Conservation (phyloP, 2,329 filamentous ascomycete genomes). For the Aciculosporium take region DNA sequence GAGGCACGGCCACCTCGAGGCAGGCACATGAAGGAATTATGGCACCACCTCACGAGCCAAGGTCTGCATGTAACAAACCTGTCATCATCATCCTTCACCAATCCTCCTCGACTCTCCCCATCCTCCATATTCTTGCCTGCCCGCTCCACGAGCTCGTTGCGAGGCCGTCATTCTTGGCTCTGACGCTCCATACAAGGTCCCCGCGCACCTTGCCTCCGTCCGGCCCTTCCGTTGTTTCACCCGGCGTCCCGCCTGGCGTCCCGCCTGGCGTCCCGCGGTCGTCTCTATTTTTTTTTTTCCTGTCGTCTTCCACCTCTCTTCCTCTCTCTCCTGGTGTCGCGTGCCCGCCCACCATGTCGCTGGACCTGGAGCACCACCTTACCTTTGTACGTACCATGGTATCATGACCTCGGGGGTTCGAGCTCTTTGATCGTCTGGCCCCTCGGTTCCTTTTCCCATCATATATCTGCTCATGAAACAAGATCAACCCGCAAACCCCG, state of each 20-base stretch:
- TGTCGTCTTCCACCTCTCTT: background rate
- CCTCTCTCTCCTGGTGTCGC: constrained; percentile 3
- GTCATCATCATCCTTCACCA: constrained; percentile 1
- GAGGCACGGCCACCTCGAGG: background rate
- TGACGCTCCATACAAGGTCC: background rate
- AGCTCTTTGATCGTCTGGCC: background rate
- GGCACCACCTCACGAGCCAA: background rate
- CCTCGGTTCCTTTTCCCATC: background rate
- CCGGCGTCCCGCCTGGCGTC: background rate
- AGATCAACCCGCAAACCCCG: background rate
- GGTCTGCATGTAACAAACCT: constrained; percentile 3
- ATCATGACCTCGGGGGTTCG: background rate
- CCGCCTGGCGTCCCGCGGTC: constrained; percentile 3
- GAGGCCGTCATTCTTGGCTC: background rate
- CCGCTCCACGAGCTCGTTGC: background rate
- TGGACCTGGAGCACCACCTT: constrained; percentile 71
- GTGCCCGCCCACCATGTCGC: constrained; percentile 35
- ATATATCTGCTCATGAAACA: background rate
- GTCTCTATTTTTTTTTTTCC: background rate
- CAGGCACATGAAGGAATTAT: constrained; percentile 5
- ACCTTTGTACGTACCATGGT: constrained; percentile 44
- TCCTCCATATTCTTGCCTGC: background rate
- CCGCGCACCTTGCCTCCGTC: background rate
- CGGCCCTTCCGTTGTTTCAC: constrained; percentile 3
- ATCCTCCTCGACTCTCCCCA: background rate